A percentile compares a stretch with the other conserved stretches of the same genome.
phyloP scores from a whole-genome alignment of 768 basidiomycete species.

The Auricularia cornea region DNA sequence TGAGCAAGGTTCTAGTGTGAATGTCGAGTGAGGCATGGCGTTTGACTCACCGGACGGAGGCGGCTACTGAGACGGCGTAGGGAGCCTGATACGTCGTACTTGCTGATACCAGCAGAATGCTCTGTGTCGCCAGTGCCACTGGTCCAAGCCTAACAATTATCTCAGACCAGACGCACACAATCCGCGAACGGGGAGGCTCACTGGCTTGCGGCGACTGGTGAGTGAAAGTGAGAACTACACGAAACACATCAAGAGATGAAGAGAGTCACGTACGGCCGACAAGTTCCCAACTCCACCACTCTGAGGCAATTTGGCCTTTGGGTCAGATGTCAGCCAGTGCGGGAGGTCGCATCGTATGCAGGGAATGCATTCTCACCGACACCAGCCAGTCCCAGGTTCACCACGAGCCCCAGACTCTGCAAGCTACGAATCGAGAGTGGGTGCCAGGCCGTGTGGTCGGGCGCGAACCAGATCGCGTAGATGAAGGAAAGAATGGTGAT shows the following conservation, averaged over 20 bases:
- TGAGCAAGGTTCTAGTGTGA: conserved; percentile 24
- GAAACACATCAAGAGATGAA: not conserved
- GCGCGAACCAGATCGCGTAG: conserved; percentile 50
- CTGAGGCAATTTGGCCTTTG: conserved; percentile 68
- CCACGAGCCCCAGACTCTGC: conserved; percentile 55
- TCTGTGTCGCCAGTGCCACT: conserved; percentile 77
- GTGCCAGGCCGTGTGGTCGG: conserved; percentile 70
- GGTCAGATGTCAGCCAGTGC: too few species aligned
- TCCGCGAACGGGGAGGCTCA: conserved; percentile 14
- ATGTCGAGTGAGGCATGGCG: too few species aligned
- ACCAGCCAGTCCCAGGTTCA: conserved; percentile 74
- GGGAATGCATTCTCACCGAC: too few species aligned
- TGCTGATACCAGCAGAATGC: conserved; percentile 68
- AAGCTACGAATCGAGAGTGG: conserved; percentile 60
- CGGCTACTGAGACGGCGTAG: conserved; percentile 71
- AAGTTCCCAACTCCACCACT: conserved; percentile 98
- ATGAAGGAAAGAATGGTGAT: conserved; percentile 52
- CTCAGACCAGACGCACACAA: not conserved
- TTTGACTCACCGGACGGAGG: conserved; percentile 69
- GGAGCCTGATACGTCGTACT: conserved; percentile 79
- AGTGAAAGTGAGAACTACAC: not conserved
- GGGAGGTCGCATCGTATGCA: too few species aligned
- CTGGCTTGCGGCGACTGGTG: conserved; percentile 46
- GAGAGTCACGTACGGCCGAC: conserved; percentile 25
- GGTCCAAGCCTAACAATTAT: conserved; percentile 55